phyloP scores from a whole-genome alignment of 169 alveolate genomes.

The Eimeria tenella region DNA sequence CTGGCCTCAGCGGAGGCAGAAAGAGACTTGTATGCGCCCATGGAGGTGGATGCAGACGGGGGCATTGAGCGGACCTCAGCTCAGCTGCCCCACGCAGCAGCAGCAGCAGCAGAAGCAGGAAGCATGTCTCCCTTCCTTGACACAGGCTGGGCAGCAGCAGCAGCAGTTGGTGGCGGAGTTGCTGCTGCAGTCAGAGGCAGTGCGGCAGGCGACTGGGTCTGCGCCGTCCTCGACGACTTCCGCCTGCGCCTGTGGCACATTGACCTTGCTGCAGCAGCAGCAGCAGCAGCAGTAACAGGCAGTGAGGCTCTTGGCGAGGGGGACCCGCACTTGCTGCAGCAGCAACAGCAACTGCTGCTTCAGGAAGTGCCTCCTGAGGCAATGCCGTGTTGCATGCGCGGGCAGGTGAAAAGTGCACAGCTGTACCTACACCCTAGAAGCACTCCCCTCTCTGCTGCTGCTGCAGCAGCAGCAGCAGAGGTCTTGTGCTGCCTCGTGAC shows the following conservation, averaged over 20 bases:
- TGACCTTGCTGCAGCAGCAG: conserved; percentile 31
- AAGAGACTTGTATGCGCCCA: not conserved
- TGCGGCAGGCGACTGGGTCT: conserved; percentile 31
- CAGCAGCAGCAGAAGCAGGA: not conserved
- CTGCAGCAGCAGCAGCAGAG: not conserved
- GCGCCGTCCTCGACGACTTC: conserved; percentile 39
- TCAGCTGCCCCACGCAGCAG: not conserved
- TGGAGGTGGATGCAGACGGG: conserved; percentile 36
- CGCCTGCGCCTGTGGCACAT: conserved; percentile 34
- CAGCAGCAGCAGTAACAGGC: conserved; percentile 38
- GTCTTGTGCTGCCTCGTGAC: conserved; percentile 41
- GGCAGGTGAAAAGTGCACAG: conserved; percentile 51
- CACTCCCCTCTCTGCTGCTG: not conserved
- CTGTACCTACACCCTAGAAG: conserved; percentile 31
- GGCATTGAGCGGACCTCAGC: not conserved
- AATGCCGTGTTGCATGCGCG: conserved; percentile 62
- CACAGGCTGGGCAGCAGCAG: conserved; percentile 10
- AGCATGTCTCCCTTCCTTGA: conserved; percentile 18
- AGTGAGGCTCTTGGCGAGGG: not conserved
- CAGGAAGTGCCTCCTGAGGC: conserved; percentile 9
- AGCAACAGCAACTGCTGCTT: conserved; percentile 29
- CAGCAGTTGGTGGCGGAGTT: not conserved
- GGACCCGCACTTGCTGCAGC: not conserved
- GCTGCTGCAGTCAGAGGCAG: conserved; percentile 54
- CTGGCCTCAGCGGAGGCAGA: not conserved